Evolutionary conservation across 768 basidiomycete species (phyloP), one percentile per base, ranked within the genome.

Genomic region (Coprinopsis marcescibilis): DNA sequence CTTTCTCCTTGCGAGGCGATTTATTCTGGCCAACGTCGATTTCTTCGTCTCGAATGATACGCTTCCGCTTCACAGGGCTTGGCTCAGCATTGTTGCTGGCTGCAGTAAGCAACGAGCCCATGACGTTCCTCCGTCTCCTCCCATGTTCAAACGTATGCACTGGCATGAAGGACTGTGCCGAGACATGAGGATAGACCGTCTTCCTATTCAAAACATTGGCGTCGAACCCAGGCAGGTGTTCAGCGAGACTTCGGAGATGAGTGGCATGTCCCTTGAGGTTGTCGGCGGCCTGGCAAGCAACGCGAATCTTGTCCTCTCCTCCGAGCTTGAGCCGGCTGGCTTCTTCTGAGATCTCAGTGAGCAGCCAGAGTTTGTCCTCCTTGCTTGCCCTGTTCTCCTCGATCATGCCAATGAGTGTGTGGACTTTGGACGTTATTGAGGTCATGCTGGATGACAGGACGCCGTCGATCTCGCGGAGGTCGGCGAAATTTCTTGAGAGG

Each of bases 391-490:
- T 59, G 55, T 77, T 73, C 48, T 77, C 70, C 60, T 90, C 83
- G 59, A 96, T 81, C 77, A 89, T 81, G 48, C 70, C 60, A 32
- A 83, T 85, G 54, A 99, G 83, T 30, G 65, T 61, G 48, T 78
- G 75, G 53, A 98, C 84, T 66, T 91, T 91, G 36, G 74, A 56
- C 48, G 87, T 91, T 60, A 99, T 85, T 55, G 78, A 73, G 53
- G 80, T 63, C 66, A 95, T 86, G 52, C 90, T 90, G 35, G 87
- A 73, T 55, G 92, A 93, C 55, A 99, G 79, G 49, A 99, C 96
- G 48, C 95, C 96, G 65, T 98, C 96, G 67, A 99, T 88, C 69
- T 99, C 96, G 53, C 93, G 89, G 45, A 99, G 81, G 75, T 99
- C 96, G 10, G 87, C 89, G 64, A 96, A 89, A 65, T 83, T 85